Evolutionary conservation across 2,329 filamentous ascomycete species (phyloP), one percentile per base, ranked within the genome.

Genomic region (Fonsecaea erecta): DNA sequence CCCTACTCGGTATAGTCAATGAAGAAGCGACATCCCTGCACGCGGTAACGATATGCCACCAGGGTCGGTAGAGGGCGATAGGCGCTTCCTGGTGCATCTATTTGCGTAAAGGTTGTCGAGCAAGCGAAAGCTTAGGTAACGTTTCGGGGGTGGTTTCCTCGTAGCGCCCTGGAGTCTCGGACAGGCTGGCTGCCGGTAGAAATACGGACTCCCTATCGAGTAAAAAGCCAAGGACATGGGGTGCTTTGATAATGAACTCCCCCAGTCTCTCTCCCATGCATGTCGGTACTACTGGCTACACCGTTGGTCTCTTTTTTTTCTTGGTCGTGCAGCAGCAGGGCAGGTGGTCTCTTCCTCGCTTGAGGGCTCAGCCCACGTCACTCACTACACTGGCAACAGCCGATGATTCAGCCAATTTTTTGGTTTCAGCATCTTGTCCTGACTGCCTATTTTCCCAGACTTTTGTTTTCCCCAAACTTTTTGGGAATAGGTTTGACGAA

Each of bases 231-330:
- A 40, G n/a, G 32, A 35, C 53, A 56, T 24, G 37, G 53, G 32
- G 32, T 55, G 21, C 28, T 55, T 55, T 18, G 26, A 56, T 26
- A 56, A 56, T 53, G 18, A n/a, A n/a, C 52, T 35, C 30, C 52
- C 53, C 37, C 37, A 8, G 37, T 40, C 8, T 14, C 35, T 12
- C 35, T 3, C 12, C 37, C 37, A 11, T 48, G 43, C 14, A 24
- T 12, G 40, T 24, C 14, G 18, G 43, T 40, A 21, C 14, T 48
- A 18, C 24, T 16, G 18, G 4, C 43, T 48, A n/a, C n/a, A n/a
- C n/a, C n/a, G n/a, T n/a, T n/a, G n/a, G n/a, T n/a, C n/a, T n/a
- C n/a, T n/a, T n/a, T n/a, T n/a, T n/a, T n/a, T n/a, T n/a, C n/a
- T 48, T 48, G 1, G 37, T 56, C 5, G 34, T 40, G 30, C 24